Evolutionary conservation across 345 rosid genomes (phyloP), one percentile per base, ranked within the genome.

Genomic region (Acer saccharum): DNA sequence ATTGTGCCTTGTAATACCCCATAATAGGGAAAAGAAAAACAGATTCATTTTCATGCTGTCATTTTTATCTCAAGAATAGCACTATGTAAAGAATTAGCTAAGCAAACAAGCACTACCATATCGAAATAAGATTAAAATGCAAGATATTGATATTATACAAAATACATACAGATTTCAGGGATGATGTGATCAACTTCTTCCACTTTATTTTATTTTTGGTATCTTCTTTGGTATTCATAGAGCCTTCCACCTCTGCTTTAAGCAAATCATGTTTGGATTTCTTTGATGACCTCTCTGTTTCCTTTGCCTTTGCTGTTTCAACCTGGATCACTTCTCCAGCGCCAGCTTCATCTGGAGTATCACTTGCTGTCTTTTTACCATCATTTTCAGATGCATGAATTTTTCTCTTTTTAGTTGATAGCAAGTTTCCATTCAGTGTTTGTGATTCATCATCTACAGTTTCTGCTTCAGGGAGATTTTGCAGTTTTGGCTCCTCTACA

Each of bases 141-240:
- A 54, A 17, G 12, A 71, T 27, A 27, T 29, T 39, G 39, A 57
- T 54, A 68, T 27, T 50, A 39, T 21, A 25, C 21, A 39, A 11
- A 71, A 80, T 72, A 81, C 90, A 25, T 89, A 91, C 99, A 7
- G 90, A 82, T 84, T 81, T 90, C 87, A 93, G 79, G 65, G 94
- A 83, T 16, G 91, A 80, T 46, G 81, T 85, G 72, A 95, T 85
- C 89, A 92, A 74, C 87, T 90, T 93, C 86, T 89, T 92, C 97
- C 98, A 93, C 74, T 90, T 90, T 73, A 95, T 90, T 81, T 92
- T 85, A 84, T 77, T 82, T 79, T 83, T 77, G 41, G 71, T 25
- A 18, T 79, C 83, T 73, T 86, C 88, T 29, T 83, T 82, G 7
- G 72, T 60, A 63, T 39, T 2, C 62, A 48, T 44, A 55, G 48